Conservation (phyloP, 257 asterid species). For the Forsythia suspensa region DNA sequence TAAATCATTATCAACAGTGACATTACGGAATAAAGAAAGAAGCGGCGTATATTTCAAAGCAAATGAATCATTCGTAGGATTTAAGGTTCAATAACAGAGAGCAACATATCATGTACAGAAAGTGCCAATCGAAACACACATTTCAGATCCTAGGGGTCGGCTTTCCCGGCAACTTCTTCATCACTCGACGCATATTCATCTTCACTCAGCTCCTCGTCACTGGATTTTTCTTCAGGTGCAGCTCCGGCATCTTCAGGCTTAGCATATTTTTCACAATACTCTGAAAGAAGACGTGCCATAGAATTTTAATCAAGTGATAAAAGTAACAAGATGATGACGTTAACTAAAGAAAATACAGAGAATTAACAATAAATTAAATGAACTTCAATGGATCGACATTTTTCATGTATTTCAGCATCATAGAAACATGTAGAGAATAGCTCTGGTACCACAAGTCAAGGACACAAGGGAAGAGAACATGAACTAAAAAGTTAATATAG, state of each 20-base stretch:
- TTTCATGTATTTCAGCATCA: too few species aligned
- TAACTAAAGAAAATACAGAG: background rate
- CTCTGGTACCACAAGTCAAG: too few species aligned
- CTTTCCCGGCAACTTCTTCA: constrained; percentile 76
- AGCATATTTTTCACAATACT: constrained; percentile 75
- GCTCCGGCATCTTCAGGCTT: constrained; percentile 79
- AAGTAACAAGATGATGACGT: background rate
- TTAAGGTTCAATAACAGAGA: constrained; percentile 28
- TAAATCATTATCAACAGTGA: constrained; percentile 25
- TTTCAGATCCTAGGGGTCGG: constrained; percentile 52
- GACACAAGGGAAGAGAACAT: too few species aligned
- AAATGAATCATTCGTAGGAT: constrained; percentile 11
- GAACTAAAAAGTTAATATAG: too few species aligned
- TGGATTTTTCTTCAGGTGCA: constrained; percentile 61
- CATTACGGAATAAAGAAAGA: constrained; percentile 3
- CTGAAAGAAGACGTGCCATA: constrained; percentile 32
- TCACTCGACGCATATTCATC: constrained; percentile 72
- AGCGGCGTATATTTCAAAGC: constrained; percentile 14
- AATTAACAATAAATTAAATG: background rate
- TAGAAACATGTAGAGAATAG: too few species aligned
- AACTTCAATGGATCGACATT: background rate
- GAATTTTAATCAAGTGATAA: background rate
- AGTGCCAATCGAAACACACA: constrained; percentile 12
- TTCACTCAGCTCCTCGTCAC: constrained; percentile 75
- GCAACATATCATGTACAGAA: constrained; percentile 49